Conservation (phyloP, 495 filamentous ascomycete species). For the Saxophila tyrrhenica region DNA sequence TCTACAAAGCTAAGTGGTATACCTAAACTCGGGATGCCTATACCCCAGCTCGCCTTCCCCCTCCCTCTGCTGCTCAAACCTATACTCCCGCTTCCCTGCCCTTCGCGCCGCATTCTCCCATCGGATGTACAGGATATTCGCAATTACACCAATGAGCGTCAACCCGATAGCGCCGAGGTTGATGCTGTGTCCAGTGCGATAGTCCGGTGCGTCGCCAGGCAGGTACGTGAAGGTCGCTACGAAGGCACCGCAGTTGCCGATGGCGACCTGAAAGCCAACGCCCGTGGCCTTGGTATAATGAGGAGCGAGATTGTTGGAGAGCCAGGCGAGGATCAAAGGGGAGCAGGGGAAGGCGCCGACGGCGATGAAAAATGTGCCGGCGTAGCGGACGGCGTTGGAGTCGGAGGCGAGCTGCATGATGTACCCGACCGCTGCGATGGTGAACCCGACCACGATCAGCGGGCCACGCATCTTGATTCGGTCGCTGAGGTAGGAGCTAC, state of each 20-base stretch:
- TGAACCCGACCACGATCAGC: slow-evolving; percentile 14
- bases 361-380: slow-evolving; percentile 23
- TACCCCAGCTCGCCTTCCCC: slow-evolving; percentile 29
- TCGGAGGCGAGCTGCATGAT: slow-evolving; percentile 23
- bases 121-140: slow-evolving; percentile 31
- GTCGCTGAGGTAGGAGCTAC: slow-evolving; percentile 15
- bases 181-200: slow-evolving; percentile 37
- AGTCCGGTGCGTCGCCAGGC: slow-evolving; percentile 35
- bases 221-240: slow-evolving; percentile 43
- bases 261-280: slow-evolving; percentile 33
- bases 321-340: slow-evolving; percentile 29
- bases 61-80: slow-evolving; percentile 29
- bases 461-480: slow-evolving; percentile 18
- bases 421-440: slow-evolving; percentile 20
- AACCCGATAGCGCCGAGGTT: slow-evolving; percentile 35
- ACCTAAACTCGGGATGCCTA: slow-evolving; percentile 37
- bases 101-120: slow-evolving; percentile 39
- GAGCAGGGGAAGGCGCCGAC: slow-evolving; percentile 21
- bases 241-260: slow-evolving; percentile 41
- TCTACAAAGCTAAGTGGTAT: slow-evolving; percentile 29
- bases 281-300: slow-evolving; percentile 42
- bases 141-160: slow-evolving; percentile 27
- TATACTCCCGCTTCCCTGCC: slow-evolving; percentile 33
- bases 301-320: slow-evolving; percentile 35
- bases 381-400: slow-evolving; percentile 16